Percentiles rank a stretch among this genome's conserved stretches.
These are phyloP conservation scores for Boletus vinaceobasis DNA, from an alignment of 768 basidiomycete species.

Conservation along the genomic window DNA sequence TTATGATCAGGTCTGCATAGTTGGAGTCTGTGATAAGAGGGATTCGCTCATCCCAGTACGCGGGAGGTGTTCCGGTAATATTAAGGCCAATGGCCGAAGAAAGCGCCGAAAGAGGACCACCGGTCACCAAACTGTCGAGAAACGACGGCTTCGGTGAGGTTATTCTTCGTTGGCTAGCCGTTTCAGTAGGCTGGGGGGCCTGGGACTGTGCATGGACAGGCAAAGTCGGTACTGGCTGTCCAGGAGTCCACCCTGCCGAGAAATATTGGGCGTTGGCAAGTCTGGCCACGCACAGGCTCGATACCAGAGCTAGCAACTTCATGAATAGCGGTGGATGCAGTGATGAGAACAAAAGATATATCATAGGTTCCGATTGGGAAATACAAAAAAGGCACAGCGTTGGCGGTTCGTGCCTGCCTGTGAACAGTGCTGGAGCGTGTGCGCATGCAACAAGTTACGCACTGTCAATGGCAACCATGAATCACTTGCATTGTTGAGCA, in stretches of 20 bases:
- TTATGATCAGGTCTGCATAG: conserved; percentile 65
- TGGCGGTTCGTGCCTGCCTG: neutral
- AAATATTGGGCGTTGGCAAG: conserved; percentile 65
- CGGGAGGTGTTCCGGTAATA: conserved; percentile 49
- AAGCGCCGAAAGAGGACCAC: conserved; percentile 51
- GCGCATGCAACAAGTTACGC: neutral
- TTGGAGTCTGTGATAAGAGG: conserved; percentile 82
- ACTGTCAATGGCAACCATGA: neutral
- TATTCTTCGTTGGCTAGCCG: conserved; percentile 21
- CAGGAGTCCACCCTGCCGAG: conserved; percentile 79
- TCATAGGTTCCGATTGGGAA: neutral
- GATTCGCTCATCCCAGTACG: conserved; percentile 67
- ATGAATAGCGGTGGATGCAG: conserved; percentile 31
- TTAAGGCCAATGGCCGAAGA: conserved; percentile 66
- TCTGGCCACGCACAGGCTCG: conserved; percentile 26
- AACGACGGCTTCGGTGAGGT: conserved; percentile 21
- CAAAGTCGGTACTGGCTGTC: conserved; percentile 49
- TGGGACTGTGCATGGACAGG: conserved; percentile 12
- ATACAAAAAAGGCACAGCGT: neutral
- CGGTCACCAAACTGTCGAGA: conserved; percentile 42
- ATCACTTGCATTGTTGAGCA: neutral
- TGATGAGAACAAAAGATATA: neutral
- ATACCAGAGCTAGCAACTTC: conserved; percentile 44
- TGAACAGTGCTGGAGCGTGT: neutral
- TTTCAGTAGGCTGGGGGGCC: conserved; percentile 23